Evolutionary conservation across 345 rosid species (phyloP).

Genomic region (Turnera subulata): DNA sequence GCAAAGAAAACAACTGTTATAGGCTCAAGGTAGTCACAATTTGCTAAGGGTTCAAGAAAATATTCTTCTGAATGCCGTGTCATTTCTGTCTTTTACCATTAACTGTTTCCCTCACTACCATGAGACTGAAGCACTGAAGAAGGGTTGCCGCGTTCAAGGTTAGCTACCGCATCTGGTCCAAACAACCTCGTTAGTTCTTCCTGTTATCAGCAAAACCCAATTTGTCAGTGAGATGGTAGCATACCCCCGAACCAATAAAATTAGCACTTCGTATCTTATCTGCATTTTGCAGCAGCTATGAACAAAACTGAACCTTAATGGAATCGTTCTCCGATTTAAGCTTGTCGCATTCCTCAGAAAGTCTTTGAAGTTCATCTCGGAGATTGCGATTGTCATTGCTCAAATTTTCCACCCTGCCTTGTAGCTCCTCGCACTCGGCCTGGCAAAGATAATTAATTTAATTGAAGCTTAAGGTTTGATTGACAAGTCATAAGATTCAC

Average conservation of each 20-base stretch:
- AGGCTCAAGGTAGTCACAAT: slow-evolving; percentile 10
- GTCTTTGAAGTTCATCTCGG: slow-evolving; percentile 73
- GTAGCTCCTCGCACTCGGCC: slow-evolving; percentile 97
- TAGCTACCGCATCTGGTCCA: slow-evolving; percentile 74
- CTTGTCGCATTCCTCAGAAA: slow-evolving; percentile 82
- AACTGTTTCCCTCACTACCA: slow-evolving; percentile 40
- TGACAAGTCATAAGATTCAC: no score
- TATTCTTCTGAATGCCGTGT: slow-evolving; percentile 2
- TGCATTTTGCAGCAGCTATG: background rate
- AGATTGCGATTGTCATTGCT: slow-evolving; percentile 57
- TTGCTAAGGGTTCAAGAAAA: slow-evolving; percentile 10
- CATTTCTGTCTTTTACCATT: background rate
- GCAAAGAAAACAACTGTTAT: slow-evolving; percentile 16
- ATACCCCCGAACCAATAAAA: background rate
- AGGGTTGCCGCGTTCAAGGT: slow-evolving; percentile 46
- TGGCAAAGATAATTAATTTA: slow-evolving; percentile 13
- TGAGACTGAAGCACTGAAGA: slow-evolving; percentile 23
- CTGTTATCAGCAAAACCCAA: slow-evolving; percentile 34
- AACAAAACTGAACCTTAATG: slow-evolving; percentile 50
- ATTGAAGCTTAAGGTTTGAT: no score
- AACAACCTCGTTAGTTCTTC: slow-evolving; percentile 63
- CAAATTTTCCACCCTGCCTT: slow-evolving; percentile 63
- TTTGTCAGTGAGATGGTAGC: background rate
- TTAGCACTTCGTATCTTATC: background rate
- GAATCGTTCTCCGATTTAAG: slow-evolving; percentile 75